Evolutionary conservation across 257 asterid genomes (phyloP), one percentile per base, ranked within the genome.

Genomic region (Solanum chaucha): DNA sequence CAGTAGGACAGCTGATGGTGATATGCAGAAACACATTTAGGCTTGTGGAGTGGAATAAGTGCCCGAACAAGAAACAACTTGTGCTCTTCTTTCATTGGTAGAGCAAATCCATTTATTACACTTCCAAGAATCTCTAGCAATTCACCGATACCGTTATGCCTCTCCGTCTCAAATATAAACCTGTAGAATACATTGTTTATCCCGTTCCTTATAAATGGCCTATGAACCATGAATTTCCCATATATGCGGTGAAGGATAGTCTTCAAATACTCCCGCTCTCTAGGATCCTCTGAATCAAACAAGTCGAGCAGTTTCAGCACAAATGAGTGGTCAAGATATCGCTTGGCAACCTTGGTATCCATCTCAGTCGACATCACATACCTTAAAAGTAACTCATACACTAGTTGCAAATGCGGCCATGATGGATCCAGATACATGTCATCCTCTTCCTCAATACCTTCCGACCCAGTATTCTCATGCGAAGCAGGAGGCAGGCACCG

Each of bases 71-170:
- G 98, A 89, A 94, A 96, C 87, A 96, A 64, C 89, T 96, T 96
- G 91, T 96, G 98, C 91, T 96, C 98, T 90, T 96, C 99, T 90
- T 96, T 95, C 99, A 96, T 96, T 30, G 99, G 99, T 89, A 95
- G 84, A 0, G 98, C 98, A 87, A 95, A 96, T 46, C 98, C 98
- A 84, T 96, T 96, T 83, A 96, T 95, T 86, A 95, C 92, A 85
- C 99, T 95, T 86, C 98, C 98, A 34, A 95, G 98, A 93, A 96
- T 93, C 94, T 95, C 99, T 92, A 96, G 87, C 82, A 96, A 86
- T 93, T 96, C 98, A 30, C 92, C 94, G 12, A 94, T 92, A 82
- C 98, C 99, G 87, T 88, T 92, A 87, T 94, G 94, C 91, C 94
- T 91, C 91, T 93, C 96, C 1, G 97, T 96, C 92, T 96, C 99